These are phyloP conservation scores for Fomes fomentarius DNA, from an alignment of 1,284 basidiomycete species.

Conservation along the genomic window DNA sequence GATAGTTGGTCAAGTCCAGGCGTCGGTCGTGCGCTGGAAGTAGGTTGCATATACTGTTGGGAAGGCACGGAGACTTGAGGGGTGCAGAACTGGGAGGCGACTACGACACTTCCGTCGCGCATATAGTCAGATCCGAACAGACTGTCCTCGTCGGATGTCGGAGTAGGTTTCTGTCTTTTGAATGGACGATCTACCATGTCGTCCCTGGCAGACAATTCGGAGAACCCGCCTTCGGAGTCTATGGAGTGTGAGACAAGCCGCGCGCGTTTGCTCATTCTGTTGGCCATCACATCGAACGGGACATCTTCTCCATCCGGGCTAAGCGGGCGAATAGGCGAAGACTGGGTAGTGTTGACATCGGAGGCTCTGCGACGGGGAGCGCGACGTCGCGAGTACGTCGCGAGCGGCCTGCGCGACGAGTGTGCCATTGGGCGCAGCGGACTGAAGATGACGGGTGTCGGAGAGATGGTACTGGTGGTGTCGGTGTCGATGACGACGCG, in stretches of 20 bases:
- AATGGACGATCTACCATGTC: constrained; percentile 17
- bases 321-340: constrained; percentile 42
- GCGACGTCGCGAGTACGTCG: constrained; percentile 30
- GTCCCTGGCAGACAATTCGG: neutral
- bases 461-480: constrained; percentile 10
- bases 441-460: constrained; percentile 9
- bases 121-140: constrained; percentile 16
- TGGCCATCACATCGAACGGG: constrained; percentile 45
- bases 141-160: constrained; percentile 4
- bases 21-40: constrained; percentile 14
- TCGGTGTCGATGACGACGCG: constrained; percentile 26
- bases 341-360: neutral
- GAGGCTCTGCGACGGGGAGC: constrained; percentile 7
- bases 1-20: constrained; percentile 39
- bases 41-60: constrained; percentile 19
- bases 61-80: constrained; percentile 23
- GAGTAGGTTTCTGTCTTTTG: constrained; percentile 27
- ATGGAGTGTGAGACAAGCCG: constrained; percentile 35
- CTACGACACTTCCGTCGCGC: constrained; percentile 14
- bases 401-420: constrained; percentile 24
- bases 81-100: constrained; percentile 18
- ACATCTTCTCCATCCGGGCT: constrained; percentile 39
- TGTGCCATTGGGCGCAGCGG: constrained; percentile 13
- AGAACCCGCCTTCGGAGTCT: constrained; percentile 2
- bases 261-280: constrained; percentile 53